These are phyloP conservation scores for Nymphaea thermarum DNA, from an alignment of 164 flowering plant genomes.

Conservation along the genomic window DNA sequence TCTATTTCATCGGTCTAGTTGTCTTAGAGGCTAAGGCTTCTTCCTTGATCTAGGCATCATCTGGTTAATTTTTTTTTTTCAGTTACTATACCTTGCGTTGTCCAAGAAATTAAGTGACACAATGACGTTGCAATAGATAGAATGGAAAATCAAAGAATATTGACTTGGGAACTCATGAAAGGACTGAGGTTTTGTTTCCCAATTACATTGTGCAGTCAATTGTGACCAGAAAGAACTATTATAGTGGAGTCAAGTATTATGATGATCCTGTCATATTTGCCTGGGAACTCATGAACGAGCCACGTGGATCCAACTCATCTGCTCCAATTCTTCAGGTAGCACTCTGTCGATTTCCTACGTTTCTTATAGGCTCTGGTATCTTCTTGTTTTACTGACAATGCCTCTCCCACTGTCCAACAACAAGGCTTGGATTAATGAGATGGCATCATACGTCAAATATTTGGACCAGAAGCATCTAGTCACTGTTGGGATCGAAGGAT, in stretches of 20 bases:
- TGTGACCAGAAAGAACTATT: constrained; percentile 38
- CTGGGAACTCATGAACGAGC: constrained; percentile 72
- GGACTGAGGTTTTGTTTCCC: constrained; percentile 1
- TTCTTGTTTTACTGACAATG: neutral
- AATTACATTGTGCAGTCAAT: constrained; percentile 28
- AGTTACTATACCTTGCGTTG: too few species aligned
- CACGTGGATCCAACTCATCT: constrained; percentile 37
- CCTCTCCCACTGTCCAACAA: neutral
- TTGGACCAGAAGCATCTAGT: constrained; percentile 51
- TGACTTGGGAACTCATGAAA: too few species aligned
- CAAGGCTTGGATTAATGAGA: constrained; percentile 50
- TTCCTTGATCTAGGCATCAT: too few species aligned
- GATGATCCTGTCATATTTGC: constrained; percentile 67
- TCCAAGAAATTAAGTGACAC: too few species aligned
- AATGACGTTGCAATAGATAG: too few species aligned
- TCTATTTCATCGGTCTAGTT: too few species aligned
- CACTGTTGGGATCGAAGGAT: constrained; percentile 61
- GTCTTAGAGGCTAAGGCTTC: too few species aligned
- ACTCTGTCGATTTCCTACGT: neutral
- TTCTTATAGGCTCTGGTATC: neutral
- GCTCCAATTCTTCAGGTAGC: constrained; percentile 42
- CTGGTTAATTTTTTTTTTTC: too few species aligned
- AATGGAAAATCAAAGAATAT: too few species aligned
- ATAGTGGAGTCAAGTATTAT: constrained; percentile 37
- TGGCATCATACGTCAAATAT: constrained; percentile 44